Percentiles rank a stretch among this genome's conserved stretches.
Evolutionary conservation across 805 yeast genomes (phyloP).

Genomic region (Metschnikowia rubicola): DNA sequence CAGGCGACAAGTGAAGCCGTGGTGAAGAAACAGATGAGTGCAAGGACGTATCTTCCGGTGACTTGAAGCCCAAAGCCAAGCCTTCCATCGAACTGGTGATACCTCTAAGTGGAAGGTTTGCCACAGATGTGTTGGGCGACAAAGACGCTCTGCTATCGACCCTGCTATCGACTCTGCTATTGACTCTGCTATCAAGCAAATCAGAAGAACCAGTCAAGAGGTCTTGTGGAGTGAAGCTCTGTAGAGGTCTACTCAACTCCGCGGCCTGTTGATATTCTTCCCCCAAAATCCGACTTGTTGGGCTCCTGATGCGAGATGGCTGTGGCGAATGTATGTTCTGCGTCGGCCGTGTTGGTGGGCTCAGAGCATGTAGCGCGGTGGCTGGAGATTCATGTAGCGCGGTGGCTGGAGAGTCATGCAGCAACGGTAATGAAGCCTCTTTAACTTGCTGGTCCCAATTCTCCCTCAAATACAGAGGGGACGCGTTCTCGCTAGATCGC

Average conservation of each 20-base stretch:
- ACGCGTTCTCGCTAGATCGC: slow-evolving; percentile 1
- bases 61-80: slow-evolving; percentile 24
- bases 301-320: slow-evolving; percentile 33
- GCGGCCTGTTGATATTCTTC: slow-evolving; percentile 16
- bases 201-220: slow-evolving; percentile 19
- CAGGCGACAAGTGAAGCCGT: slow-evolving; percentile 56
- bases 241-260: slow-evolving; percentile 17
- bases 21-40: slow-evolving; percentile 46
- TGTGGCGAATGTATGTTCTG: slow-evolving; percentile 29
- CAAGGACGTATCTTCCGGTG: slow-evolving; percentile 20
- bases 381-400: too few relatives aligned
- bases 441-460: too few relatives aligned
- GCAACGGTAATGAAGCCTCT: too few relatives aligned
- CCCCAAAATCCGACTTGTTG: slow-evolving; percentile 19
- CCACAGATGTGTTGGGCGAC: slow-evolving; percentile 12
- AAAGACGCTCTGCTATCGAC: slow-evolving; percentile 8
- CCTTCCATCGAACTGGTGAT: slow-evolving; percentile 27
- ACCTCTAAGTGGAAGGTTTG: slow-evolving; percentile 17
- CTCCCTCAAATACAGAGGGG: background rate
- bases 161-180: background rate
- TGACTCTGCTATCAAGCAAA: background rate
- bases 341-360: slow-evolving; percentile 1
- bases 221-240: slow-evolving; percentile 48
- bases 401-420: too few relatives aligned
- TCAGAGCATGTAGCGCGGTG: background rate